These are phyloP conservation scores for Ceratobasidium sp. DNA, from an alignment of 1,284 basidiomycete genomes.

Conservation along the genomic window DNA sequence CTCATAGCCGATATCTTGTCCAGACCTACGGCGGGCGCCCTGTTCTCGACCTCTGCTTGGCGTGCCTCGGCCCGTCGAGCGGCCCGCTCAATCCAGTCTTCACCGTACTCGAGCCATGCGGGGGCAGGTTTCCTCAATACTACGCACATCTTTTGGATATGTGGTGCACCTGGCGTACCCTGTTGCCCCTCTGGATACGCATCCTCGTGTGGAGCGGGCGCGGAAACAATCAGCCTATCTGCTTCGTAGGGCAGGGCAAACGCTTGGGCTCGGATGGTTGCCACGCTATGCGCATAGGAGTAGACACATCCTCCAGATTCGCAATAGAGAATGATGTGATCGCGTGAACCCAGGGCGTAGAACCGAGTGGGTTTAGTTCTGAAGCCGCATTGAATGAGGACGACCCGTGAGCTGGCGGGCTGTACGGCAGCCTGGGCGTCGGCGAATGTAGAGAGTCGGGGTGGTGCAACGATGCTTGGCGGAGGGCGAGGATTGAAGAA, in stretches of 20 bases:
- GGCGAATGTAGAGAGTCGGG: constrained; percentile 1
- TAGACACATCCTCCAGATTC: constrained; percentile 36
- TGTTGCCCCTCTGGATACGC: constrained; percentile 17
- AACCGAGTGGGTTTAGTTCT: constrained; percentile 34
- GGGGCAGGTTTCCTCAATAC: constrained; percentile 16
- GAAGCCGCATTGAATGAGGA: constrained; percentile 29
- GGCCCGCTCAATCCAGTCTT: constrained; percentile 26
- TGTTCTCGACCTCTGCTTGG: not conserved
- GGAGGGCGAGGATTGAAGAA: constrained; percentile 38
- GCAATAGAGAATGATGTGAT: constrained; percentile 36
- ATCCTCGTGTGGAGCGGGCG: constrained; percentile 33
- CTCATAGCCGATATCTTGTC: constrained; percentile 27
- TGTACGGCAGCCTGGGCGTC: constrained; percentile 8
- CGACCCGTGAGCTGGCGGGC: constrained; percentile 28
- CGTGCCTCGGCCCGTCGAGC: not conserved
- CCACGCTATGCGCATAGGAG: constrained; percentile 27
- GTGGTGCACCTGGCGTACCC: constrained; percentile 26
- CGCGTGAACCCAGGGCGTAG: constrained; percentile 37
- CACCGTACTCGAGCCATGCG: constrained; percentile 36
- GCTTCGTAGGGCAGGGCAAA: constrained; percentile 22
- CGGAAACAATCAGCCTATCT: constrained; percentile 11
- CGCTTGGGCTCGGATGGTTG: constrained; percentile 9
- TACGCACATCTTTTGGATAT: constrained; percentile 34
- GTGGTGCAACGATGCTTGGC: not conserved
- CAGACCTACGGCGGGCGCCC: not conserved